Evolutionary conservation across 257 asterid genomes (phyloP), one percentile per base, ranked within the genome.

Genomic region (Ballota nigra): DNA sequence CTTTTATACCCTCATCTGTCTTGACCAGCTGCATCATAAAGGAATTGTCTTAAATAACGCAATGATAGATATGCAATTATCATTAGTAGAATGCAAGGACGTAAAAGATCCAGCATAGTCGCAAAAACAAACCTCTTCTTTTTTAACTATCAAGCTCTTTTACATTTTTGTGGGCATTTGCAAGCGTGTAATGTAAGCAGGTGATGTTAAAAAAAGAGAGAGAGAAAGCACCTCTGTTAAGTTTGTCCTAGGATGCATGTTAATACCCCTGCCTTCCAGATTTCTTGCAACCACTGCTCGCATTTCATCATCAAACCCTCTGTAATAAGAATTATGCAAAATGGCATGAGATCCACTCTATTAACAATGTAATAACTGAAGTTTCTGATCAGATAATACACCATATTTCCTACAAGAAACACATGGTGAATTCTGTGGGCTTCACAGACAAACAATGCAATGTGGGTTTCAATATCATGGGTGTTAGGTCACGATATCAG

Each of bases 301-400:
- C 96, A 95, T 89, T 77, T 95, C 99, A 23, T 88, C 93, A 76
- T 95, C 99, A 78, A 95, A 95, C 68, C 99, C 99, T 81, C 99
- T 95, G 96, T 52, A 36, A 77, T 33, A 64, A 47, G 65, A 77
- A 43, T 22, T 23, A 38, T 12, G 53, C 45, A 66, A 49, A 67
- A 62, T 49, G 34, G 36, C 56, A 43, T 38, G 65, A 56, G 72
- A 55, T 63, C 22, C 40, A 45, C 29, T 62, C 55, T 29, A 64
- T 26, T 15, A 29, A 66, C 18, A 59, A 23, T 36, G 56, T 74
- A 66, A 40, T 10, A 26, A 66, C 52, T 62, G 49, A 36, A 29
- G 20, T 9, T 31, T 56, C 13, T 49, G 55, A 67, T 51, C 11
- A 64, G 45, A 77, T 69, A 29, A 8, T 40, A 8, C 31, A 52